Conservation (phyloP, 768 basidiomycete species). For the Mycena amicta region DNA sequence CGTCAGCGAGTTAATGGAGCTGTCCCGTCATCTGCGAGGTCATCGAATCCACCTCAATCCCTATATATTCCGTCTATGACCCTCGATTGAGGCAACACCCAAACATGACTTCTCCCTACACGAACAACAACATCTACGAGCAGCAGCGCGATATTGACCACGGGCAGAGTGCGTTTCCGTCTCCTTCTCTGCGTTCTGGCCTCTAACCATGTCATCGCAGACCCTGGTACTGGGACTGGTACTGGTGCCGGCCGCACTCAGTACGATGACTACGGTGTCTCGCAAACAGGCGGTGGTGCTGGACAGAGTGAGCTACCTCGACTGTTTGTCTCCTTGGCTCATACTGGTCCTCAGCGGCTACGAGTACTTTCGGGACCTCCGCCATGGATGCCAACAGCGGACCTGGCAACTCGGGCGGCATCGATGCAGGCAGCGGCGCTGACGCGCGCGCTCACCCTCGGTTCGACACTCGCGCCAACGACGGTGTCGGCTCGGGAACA, state of each 20-base stretch:
- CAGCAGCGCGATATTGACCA: background rate
- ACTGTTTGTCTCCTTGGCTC: too few species aligned
- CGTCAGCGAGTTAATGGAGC: too few species aligned
- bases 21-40: too few species aligned
- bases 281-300: background rate
- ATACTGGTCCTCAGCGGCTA: too few species aligned
- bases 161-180: background rate
- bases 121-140: background rate
- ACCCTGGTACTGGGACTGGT: too few species aligned
- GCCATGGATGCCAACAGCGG: background rate
- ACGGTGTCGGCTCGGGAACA: too few species aligned
- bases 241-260: background rate
- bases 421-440: background rate
- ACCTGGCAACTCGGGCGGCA: background rate
- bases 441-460: background rate
- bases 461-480: background rate
- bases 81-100: background rate
- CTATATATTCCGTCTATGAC: background rate
- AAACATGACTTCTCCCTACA: background rate
- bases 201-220: background rate
- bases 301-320: too few species aligned
- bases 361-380: background rate
- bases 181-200: background rate
- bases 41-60: background rate
- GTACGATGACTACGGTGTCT: background rate